These are phyloP conservation scores for Fusarium mexicanum DNA, from an alignment of 2,329 filamentous ascomycete genomes.

Conservation along the genomic window DNA sequence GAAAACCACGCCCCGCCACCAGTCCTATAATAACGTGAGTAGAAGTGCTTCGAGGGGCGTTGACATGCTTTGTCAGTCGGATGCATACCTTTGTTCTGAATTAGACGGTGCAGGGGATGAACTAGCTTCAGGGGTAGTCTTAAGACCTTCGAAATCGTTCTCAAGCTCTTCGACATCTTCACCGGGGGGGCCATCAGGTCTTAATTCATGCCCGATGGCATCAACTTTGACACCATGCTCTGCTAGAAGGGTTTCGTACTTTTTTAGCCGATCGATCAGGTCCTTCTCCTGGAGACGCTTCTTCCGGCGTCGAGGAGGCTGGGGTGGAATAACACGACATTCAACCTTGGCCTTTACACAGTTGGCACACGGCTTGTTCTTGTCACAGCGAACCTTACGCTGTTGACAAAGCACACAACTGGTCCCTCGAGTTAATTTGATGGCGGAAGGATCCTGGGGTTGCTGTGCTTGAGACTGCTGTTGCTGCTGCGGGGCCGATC, in stretches of 20 bases:
- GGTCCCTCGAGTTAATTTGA: slow-evolving; percentile 68
- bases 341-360: slow-evolving; percentile 71
- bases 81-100: slow-evolving; percentile 43
- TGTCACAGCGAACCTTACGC: slow-evolving; percentile 79
- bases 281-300: slow-evolving; percentile 76
- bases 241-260: slow-evolving; percentile 73
- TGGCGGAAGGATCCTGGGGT: slow-evolving; percentile 53
- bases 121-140: slow-evolving; percentile 61
- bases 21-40: slow-evolving; percentile 25
- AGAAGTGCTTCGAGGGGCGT: neutral
- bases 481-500: slow-evolving; percentile 34
- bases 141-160: slow-evolving; percentile 64
- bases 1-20: slow-evolving; percentile 56
- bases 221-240: slow-evolving; percentile 76
- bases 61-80: neutral
- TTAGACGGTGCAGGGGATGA: slow-evolving; percentile 47
- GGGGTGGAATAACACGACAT: slow-evolving; percentile 67
- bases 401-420: slow-evolving; percentile 80
- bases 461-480: slow-evolving; percentile 39
- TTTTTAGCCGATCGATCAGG: slow-evolving; percentile 72
- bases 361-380: slow-evolving; percentile 75
- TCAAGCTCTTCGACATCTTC: slow-evolving; percentile 67
- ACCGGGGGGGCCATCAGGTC: slow-evolving; percentile 43
- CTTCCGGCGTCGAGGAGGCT: slow-evolving; percentile 67
- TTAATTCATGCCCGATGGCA: slow-evolving; percentile 64